These are phyloP conservation scores for Cryomyces antarcticus DNA, from an alignment of 495 filamentous ascomycete genomes.

Conservation along the genomic window DNA sequence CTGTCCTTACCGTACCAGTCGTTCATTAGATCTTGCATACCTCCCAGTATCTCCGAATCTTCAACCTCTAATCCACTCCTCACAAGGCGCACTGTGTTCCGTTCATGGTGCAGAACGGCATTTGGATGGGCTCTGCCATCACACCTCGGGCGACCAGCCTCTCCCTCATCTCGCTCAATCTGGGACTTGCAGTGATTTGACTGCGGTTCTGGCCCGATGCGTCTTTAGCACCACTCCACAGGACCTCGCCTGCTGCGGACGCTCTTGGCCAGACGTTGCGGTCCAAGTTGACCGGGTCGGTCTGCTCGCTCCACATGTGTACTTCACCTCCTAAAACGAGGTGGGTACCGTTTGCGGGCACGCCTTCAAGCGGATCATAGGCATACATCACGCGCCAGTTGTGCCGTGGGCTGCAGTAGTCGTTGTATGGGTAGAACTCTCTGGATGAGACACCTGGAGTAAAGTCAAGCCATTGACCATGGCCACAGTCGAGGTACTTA, in stretches of 20 bases:
- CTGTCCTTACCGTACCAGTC: too few relatives aligned
- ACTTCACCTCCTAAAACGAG: slow-evolving; percentile 61
- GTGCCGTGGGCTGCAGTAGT: slow-evolving; percentile 58
- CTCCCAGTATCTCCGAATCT: too few relatives aligned
- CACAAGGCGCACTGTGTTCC: slow-evolving; percentile 12
- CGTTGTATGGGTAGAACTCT: slow-evolving; percentile 42
- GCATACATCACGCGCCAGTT: slow-evolving; percentile 62
- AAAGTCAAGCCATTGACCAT: slow-evolving; percentile 57
- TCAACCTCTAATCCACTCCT: background rate
- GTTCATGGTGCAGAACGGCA: slow-evolving; percentile 30
- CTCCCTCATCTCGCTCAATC: slow-evolving; percentile 53
- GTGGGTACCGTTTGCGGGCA: slow-evolving; percentile 33
- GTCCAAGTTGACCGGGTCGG: slow-evolving; percentile 48
- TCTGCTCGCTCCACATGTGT: slow-evolving; percentile 60
- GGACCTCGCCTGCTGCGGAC: slow-evolving; percentile 47
- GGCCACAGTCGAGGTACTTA: slow-evolving; percentile 64
- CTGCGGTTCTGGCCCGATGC: slow-evolving; percentile 39
- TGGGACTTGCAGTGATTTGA: slow-evolving; percentile 39
- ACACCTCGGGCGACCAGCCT: slow-evolving; percentile 45
- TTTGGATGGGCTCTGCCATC: slow-evolving; percentile 33
- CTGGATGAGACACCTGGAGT: slow-evolving; percentile 21
- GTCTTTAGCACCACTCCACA: slow-evolving; percentile 51
- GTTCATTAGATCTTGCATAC: too few relatives aligned
- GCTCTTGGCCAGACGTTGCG: slow-evolving; percentile 53
- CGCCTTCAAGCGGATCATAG: slow-evolving; percentile 43